Conservation (phyloP, 2,329 filamentous ascomycete species). For the Fusarium metavorans region DNA sequence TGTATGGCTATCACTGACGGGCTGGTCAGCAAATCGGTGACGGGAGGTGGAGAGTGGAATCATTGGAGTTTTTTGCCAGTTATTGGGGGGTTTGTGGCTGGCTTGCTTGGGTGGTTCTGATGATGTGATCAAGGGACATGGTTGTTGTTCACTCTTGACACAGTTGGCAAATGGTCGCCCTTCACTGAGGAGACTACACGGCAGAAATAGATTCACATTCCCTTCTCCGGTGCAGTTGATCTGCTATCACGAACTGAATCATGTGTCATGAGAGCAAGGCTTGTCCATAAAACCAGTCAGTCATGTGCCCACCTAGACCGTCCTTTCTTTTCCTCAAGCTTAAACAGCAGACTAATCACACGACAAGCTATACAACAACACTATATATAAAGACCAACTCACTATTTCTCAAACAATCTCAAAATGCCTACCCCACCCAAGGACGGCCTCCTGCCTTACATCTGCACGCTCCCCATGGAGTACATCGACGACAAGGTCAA, state of each 20-base stretch:
- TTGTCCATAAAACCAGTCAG: background rate
- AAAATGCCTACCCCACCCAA: background rate
- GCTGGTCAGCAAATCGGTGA: constrained; percentile 20
- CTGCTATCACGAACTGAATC: background rate
- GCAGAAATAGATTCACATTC: background rate
- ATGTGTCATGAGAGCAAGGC: background rate
- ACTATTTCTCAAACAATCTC: background rate
- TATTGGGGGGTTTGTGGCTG: background rate
- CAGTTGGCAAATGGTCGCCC: background rate
- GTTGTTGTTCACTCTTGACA: background rate
- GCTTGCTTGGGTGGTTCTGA: constrained; percentile 6
- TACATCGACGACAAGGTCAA: background rate
- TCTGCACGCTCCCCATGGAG: background rate
- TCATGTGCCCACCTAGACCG: background rate
- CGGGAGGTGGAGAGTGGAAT: constrained; percentile 36
- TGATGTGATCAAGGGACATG: background rate
- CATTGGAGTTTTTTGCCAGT: constrained; percentile 37
- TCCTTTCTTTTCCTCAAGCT: background rate
- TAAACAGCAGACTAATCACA: background rate
- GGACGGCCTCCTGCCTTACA: background rate
- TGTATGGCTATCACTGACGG: constrained; percentile 29
- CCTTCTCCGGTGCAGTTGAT: background rate
- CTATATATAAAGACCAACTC: background rate
- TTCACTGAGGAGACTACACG: background rate
- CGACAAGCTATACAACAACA: background rate